These are phyloP conservation scores for Cocos nucifera DNA, from an alignment of 176 grass and related monocot genomes.

Conservation along the genomic window DNA sequence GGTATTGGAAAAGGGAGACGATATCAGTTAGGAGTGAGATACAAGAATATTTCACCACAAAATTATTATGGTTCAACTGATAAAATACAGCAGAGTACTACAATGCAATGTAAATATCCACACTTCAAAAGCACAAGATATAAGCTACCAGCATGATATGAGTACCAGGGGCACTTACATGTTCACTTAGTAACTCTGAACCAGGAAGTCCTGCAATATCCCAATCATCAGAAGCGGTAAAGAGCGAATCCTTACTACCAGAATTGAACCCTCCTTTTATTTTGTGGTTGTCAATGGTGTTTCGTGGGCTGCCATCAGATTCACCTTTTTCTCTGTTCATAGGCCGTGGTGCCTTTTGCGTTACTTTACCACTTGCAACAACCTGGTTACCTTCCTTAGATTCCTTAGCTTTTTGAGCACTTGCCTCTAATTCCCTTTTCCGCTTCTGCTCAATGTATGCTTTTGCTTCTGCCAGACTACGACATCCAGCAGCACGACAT, in stretches of 20 bases:
- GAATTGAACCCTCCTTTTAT: constrained; percentile 72
- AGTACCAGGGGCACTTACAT: constrained; percentile 38
- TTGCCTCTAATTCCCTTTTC: constrained; percentile 54
- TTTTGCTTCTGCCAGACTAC: constrained; percentile 76
- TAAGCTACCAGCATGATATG: neutral
- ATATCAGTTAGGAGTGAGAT: too few relatives aligned
- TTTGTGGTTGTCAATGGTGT: constrained; percentile 31
- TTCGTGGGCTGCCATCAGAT: constrained; percentile 45
- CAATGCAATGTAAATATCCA: too few relatives aligned
- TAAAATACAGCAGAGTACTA: too few relatives aligned
- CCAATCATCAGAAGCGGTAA: constrained; percentile 70
- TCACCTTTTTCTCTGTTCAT: constrained; percentile 42
- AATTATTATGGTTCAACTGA: too few relatives aligned
- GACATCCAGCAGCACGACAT: constrained; percentile 73
- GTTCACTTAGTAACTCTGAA: constrained; percentile 65
- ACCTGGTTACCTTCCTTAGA: constrained; percentile 46
- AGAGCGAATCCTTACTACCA: constrained; percentile 43
- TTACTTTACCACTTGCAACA: constrained; percentile 42
- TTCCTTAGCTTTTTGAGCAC: constrained; percentile 58
- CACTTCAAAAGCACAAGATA: neutral
- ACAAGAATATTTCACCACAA: too few relatives aligned
- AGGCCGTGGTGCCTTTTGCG: constrained; percentile 48
- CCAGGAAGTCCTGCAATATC: constrained; percentile 86
- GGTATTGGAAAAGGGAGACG: too few relatives aligned
- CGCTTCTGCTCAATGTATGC: constrained; percentile 76